Conservation (phyloP, 164 flowering plant species). For the Kalanchoe fedtschenkoi region DNA sequence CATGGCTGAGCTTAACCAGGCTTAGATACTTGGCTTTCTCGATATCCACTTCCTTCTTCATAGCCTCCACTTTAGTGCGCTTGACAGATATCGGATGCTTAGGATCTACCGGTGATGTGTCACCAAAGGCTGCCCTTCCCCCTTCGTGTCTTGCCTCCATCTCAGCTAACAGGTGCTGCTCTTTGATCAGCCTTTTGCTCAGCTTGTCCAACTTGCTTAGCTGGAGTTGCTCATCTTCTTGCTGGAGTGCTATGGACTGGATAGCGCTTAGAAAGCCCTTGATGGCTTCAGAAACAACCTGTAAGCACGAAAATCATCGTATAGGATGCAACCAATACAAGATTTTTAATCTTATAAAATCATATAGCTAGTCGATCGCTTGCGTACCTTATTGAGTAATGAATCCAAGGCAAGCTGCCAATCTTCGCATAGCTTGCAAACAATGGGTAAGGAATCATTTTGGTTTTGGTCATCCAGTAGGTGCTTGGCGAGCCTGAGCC, state of each 20-base stretch:
- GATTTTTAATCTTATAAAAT: not conserved
- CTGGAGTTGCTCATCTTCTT: constrained; percentile 40
- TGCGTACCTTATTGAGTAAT: constrained; percentile 68
- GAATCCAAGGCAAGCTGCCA: constrained; percentile 56
- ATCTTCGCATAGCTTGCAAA: constrained; percentile 38
- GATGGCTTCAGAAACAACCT: constrained; percentile 72
- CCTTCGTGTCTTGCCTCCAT: constrained; percentile 43
- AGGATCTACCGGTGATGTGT: constrained; percentile 24
- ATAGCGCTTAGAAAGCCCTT: constrained; percentile 42
- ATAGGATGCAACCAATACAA: not conserved
- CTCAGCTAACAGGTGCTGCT: constrained; percentile 29
- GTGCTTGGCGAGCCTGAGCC: constrained; percentile 44
- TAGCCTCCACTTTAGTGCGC: constrained; percentile 42
- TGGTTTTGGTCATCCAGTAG: constrained; percentile 29
- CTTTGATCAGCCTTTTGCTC: constrained; percentile 50
- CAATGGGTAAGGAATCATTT: constrained; percentile 18
- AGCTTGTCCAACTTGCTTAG: constrained; percentile 38
- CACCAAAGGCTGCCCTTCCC: constrained; percentile 9
- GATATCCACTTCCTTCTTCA: constrained; percentile 37
- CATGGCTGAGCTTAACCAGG: constrained; percentile 32
- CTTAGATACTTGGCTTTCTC: constrained; percentile 49
- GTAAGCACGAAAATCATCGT: constrained; percentile 10
- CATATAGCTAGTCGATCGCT: too few relatives aligned
- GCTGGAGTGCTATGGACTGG: constrained; percentile 50
- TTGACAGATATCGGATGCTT: constrained; percentile 44